phyloP scores from a whole-genome alignment of 2,329 filamentous ascomycete species.

The Aquanectria penicillioides region DNA sequence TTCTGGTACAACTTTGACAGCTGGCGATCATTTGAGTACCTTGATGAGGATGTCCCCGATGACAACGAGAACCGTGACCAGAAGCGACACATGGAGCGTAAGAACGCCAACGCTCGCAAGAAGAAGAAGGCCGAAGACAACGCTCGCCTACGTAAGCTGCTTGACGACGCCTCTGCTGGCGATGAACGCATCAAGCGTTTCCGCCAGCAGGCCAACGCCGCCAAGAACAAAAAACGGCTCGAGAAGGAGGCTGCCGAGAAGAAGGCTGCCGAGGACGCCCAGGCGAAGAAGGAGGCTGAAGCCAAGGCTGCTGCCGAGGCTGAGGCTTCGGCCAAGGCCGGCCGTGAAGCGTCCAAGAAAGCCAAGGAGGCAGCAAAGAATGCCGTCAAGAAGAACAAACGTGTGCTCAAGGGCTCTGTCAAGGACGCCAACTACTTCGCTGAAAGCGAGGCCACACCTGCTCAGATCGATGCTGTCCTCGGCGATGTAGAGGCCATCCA shows the following conservation, averaged over 20 bases:
- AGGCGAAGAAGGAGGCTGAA: conserved; percentile 84
- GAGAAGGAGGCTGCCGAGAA: conserved; percentile 94
- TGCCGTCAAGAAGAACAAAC: conserved; percentile 99
- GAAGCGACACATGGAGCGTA: conserved; percentile 97
- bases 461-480: conserved; percentile 84
- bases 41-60: conserved; percentile 98
- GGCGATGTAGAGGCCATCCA: conserved; percentile 88
- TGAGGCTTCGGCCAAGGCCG: conserved; percentile 85
- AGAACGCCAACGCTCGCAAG: conserved; percentile 96
- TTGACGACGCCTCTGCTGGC: conserved; percentile 84
- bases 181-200: conserved; percentile 99
- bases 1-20: conserved; percentile 99
- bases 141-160: conserved; percentile 85
- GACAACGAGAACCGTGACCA: conserved; percentile 99
- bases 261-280: conserved; percentile 85
- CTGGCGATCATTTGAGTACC: conserved; percentile 97
- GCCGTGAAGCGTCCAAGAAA: conserved; percentile 90
- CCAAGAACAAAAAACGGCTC: conserved; percentile 94
- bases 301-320: conserved; percentile 83
- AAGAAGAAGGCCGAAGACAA: conserved; percentile 99
- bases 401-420: conserved; percentile 89
- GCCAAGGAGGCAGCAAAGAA: conserved; percentile 99
- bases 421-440: conserved; percentile 99
- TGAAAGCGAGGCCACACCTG: conserved; percentile 76
- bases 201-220: conserved; percentile 87